A percentile compares a stretch with the other conserved stretches of the same genome.
Conservation (phyloP, 2,329 filamentous ascomycete species). For the Venturia pyrina region DNA sequence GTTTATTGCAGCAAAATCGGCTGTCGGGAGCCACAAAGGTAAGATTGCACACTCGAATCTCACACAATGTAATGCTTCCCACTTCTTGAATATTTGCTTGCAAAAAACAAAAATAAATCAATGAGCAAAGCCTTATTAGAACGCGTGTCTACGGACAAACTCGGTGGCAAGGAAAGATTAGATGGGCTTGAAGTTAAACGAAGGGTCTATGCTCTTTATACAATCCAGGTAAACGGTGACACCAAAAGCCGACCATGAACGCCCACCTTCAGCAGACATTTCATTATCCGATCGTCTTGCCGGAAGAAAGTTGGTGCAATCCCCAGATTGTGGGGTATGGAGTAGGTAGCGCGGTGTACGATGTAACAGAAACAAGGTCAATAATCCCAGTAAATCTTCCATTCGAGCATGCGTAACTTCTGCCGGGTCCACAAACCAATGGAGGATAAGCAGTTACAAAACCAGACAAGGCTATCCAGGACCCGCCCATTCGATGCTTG, state of each 20-base stretch:
- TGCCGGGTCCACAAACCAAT: not conserved
- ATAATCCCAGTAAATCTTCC: not conserved
- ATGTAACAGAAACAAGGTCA: not conserved
- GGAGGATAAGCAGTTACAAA: not conserved
- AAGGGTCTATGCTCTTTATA: not conserved
- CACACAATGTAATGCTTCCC: not conserved
- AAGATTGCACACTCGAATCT: not conserved
- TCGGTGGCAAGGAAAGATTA: not conserved
- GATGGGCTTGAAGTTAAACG: not conserved
- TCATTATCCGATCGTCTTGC: not conserved
- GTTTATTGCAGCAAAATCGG: not conserved
- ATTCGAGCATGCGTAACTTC: too few species aligned
- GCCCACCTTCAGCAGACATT: not conserved
- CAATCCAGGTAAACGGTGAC: not conserved
- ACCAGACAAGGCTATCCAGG: not conserved
- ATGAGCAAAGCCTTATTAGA: not conserved
- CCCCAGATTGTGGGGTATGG: constrained; percentile 1
- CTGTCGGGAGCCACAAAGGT: not conserved
- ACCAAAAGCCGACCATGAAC: not conserved
- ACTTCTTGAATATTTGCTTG: too few species aligned
- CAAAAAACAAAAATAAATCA: not conserved
- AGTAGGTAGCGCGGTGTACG: not conserved
- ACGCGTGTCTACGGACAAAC: not conserved
- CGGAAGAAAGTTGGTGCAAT: not conserved
- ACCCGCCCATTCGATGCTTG: not conserved